Evolutionary conservation across 345 rosid genomes (phyloP), one percentile per base, ranked within the genome.

Genomic region (Syzygium jambos): DNA sequence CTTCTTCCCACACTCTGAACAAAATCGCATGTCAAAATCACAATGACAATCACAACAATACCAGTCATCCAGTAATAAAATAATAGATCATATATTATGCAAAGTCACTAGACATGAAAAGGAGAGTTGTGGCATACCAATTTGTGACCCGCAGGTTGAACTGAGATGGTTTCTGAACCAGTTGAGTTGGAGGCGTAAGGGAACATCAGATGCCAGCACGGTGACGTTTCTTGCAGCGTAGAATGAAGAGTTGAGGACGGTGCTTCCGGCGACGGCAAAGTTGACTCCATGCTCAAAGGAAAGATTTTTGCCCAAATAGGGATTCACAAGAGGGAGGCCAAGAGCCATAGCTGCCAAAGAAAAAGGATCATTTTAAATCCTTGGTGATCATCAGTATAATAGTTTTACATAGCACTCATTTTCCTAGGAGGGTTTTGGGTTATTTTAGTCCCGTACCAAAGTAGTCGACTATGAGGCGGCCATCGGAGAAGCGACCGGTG

Each of bases 241-340:
- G 84, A 87, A 84, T 17, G 86, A 84, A 63, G 84, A 30, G 65
- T 63, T 49, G 52, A 85, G 63, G 52, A 85, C 86, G 0, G 89
- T 87, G 46, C 86, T 61, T 38, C 89, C 87, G 13, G 84, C 89
- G n/a, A 87, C 89, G 7, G 89, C 89, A 23, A 87, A 87, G 86
- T 87, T 65, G 84, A 78, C 87, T 34, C 89, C 89, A 27, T 85
- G 87, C 54, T 21, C 52, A 29, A 87, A 87, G 21, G 84, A 59
- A 14, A n/a, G 83, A n/a, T 53, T 68, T 9, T 16, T 80, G 30
- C 23, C 83, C 43, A 84, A 6, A 30, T 23, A 61, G 29, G 89
- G 89, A 43, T 87, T 85, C 46, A 63, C 57, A 23, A 87, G 84
- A 34, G 89, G 89, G 54, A 87, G 43, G 38, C 65, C 84, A 53